Evolutionary conservation across 352 stramenopile species (phyloP), one percentile per base, ranked within the genome.

Genomic region (Phytophthora tentaculata): DNA sequence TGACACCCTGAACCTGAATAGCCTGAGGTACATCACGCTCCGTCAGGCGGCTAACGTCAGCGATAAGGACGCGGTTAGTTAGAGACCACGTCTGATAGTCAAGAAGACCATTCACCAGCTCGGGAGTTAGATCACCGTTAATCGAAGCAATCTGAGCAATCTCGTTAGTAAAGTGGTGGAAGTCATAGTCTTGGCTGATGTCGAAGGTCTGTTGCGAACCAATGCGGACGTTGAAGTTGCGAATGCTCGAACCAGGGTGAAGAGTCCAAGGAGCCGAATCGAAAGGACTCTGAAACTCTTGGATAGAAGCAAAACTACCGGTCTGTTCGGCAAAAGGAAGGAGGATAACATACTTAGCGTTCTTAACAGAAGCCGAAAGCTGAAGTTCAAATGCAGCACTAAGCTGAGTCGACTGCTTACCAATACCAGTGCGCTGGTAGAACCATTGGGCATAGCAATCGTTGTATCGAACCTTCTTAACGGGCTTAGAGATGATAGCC

Each of bases 1-100:
- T 56, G 7, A 56, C 50, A 56, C 50, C 50, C 6, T 45, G 50
- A 45, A 45, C 17, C 17, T 56, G 50, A 45, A 56, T 56, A 13
- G 50, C 28, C 29, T 56, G n/a, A 7, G 26, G 16, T 26, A 56
- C 50, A 56, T 56, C 50, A 22, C 28, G 24, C 14, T 55, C 24
- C 14, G 26, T 55, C 9, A 55, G 16, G 6, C 49, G 12, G 26
- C 49, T 55, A 55, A 24, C 49, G 26, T 55, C 49, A 55, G 49
- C 49, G n/a, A 55, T 55, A 3, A 55, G 13, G 10, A 43, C 26
- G n/a, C 26, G 49, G 17, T 55, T 55, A 17, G 28, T 55, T 43
- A 55, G 24, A 8, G 24, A 55, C 24, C 24, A 55, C 49, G 49
- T 55, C 24, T 55, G 9, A 35, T 54, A 37, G 39, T 45, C 39